Base-by-base conservation (phyloP, 768 basidiomycete species). In the Hysterangium stoloniferum region DNA sequence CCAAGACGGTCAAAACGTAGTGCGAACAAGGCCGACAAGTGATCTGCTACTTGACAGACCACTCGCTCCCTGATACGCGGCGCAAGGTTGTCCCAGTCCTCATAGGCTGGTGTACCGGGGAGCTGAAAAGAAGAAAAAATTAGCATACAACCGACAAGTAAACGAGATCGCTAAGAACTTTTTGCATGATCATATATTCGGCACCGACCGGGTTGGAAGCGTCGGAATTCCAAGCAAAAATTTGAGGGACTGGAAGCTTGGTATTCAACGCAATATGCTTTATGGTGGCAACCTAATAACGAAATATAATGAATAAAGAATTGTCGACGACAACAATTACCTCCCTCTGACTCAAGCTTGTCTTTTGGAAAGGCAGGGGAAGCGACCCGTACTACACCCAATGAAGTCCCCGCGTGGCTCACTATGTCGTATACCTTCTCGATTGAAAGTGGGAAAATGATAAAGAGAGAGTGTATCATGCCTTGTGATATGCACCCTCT, bases 131-230 rank as follows among this genome's bases (percentile, higher is more conserved):
- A 32, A 7, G 20, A 13, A 7, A 46, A 33, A 46, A 27, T 13
- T 31, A 11, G 28, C 15, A n/a, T n/a, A n/a, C n/a, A n/a, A n/a
- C n/a, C 28, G 45, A 7, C 11, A 33, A 31, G 15, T 19, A 34
- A 28, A 19, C 29, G 22, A 34, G 25, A 8, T 1, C 20, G 31
- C 1, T 28, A 34, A 36, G 8, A 7, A 57, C 58, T 45, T 58
- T 59, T 31, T 59, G 45, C 33, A 59, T 40, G 25, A 59, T 54
- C 58, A 59, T 56, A 53, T 58, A 59, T 41, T 59, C 58, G 13
- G 29, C 31, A 20, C 58, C 57, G 15, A 56, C 57, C 5, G 54
- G 45, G 46, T 58, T 59, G 34, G 34, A 43, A 25, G 8, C n/a
- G 22, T 56, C 55, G 7, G 57, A 32, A 45, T 58, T 58, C 52